Evolutionary conservation across 2,329 filamentous ascomycete genomes (phyloP).

Genomic region (Fusarium graminum): DNA sequence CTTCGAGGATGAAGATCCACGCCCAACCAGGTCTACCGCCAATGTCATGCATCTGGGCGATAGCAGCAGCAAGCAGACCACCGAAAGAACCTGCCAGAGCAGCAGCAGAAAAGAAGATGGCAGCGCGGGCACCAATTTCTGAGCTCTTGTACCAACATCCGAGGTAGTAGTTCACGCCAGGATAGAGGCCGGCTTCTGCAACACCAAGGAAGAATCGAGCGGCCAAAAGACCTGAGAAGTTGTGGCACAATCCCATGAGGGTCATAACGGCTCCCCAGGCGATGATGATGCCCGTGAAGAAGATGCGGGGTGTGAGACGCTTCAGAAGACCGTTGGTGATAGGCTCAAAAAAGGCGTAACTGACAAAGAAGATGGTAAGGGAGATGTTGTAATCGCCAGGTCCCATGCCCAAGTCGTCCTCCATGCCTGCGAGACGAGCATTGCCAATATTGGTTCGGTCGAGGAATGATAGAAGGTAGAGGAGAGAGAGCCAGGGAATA

Average conservation of each 20-base stretch:
- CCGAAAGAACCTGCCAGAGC: constrained; percentile 81
- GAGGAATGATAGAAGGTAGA: constrained; percentile 67
- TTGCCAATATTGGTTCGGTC: constrained; percentile 62
- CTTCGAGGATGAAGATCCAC: constrained; percentile 76
- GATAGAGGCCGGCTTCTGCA: constrained; percentile 75
- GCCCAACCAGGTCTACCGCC: constrained; percentile 67
- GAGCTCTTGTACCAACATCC: constrained; percentile 83
- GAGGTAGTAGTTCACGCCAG: constrained; percentile 76
- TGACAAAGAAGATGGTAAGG: constrained; percentile 76
- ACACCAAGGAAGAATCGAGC: constrained; percentile 72
- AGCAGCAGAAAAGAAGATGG: constrained; percentile 84
- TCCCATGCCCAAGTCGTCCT: constrained; percentile 33
- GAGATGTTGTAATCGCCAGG: constrained; percentile 67
- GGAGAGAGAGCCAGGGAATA: constrained; percentile 69
- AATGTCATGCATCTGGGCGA: constrained; percentile 73
- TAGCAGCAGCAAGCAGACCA: constrained; percentile 76
- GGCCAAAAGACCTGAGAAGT: constrained; percentile 59
- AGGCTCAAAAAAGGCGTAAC: constrained; percentile 74
- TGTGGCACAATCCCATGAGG: constrained; percentile 62
- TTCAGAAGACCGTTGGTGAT: constrained; percentile 76
- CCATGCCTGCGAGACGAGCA: constrained; percentile 54
- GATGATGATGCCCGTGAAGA: constrained; percentile 76
- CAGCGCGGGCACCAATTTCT: constrained; percentile 78
- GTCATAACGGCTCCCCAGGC: constrained; percentile 63
- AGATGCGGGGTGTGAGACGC: constrained; percentile 69